Evolutionary conservation across 108 stramenopile species (phyloP), one percentile per base, ranked within the genome.

Genomic region (Skeletonema potamos): DNA sequence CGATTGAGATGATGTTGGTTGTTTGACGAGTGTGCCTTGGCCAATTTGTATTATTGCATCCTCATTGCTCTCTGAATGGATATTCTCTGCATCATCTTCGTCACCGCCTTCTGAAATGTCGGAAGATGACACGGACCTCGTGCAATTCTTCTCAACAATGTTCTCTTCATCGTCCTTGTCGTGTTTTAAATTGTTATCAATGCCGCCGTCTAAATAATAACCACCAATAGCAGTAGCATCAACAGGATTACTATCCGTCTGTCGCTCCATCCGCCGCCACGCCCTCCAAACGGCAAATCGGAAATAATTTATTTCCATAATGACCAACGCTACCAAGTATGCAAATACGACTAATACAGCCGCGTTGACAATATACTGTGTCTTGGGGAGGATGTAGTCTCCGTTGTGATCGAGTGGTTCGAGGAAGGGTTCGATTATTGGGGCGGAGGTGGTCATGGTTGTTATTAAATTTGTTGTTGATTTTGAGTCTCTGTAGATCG

Each of bases 271-370:
- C 22, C 20, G 22, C 20, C 27, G 56, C 56, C 56, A 27, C 13
- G 56, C 56, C 67, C 48, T 68, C 66, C 66, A 79, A n/a, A 79
- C 46, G 1, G 68, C 78, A 71, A 79, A 55, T 63, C 78, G 51
- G n/a, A 79, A 79, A 34, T 72, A 79, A 46, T 79, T 79, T 15
- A 79, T 72, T 30, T 79, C 78, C 71, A 79, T 72, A 11, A 71
- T 79, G 2, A 79, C 22, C 26, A 79, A 39, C 22, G 78, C 66
- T 1, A 79, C 78, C 1, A 79, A 56, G 34, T 64, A 79, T 24
- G 71, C 66, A 34, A 79, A 79, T 27, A 79, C 29, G 11, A 43
- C 65, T 6, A 79, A 68, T 36, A 79, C 62, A 6, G 71, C 78
- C 12, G 71, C 66, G 33, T 73, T 72, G 61, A 61, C 59, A 39